Conservation (phyloP, 2,329 filamentous ascomycete species). For the Tetracladium maxilliforme region DNA sequence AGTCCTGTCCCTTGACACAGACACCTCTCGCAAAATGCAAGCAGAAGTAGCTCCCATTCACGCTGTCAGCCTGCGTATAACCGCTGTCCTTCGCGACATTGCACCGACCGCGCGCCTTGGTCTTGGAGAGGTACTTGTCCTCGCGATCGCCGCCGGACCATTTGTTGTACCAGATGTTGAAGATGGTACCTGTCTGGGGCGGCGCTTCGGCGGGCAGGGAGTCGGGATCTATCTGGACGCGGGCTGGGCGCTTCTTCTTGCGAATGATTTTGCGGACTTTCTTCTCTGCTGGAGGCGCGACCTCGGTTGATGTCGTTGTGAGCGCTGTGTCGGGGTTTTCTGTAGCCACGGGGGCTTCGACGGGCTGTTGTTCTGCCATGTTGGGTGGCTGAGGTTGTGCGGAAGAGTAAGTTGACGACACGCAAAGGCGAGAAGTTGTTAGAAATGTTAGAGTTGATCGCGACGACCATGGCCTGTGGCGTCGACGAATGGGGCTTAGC, state of each 20-base stretch:
- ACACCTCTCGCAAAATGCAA: constrained; percentile 76
- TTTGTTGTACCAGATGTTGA: constrained; percentile 99
- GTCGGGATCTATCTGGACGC: constrained; percentile 78
- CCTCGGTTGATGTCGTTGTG: constrained; percentile 11
- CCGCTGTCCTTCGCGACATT: constrained; percentile 69
- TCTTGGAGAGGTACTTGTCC: constrained; percentile 76
- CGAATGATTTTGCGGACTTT: constrained; percentile 87
- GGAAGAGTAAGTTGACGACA: too few relatives aligned
- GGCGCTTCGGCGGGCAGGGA: constrained; percentile 73
- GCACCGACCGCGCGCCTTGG: constrained; percentile 71
- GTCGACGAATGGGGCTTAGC: too few relatives aligned
- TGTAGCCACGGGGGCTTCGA: neutral
- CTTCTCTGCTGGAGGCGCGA: constrained; percentile 11
- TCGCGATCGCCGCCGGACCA: constrained; percentile 93
- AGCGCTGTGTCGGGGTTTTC: constrained; percentile 10
- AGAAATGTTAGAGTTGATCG: too few relatives aligned
- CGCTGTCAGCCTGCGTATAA: constrained; percentile 63
- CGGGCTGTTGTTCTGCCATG: neutral
- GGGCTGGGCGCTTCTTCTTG: constrained; percentile 78
- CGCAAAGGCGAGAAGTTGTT: too few relatives aligned
- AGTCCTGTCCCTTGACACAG: constrained; percentile 80
- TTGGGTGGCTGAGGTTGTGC: too few relatives aligned
- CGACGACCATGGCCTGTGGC: too few relatives aligned
- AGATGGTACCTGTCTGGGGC: constrained; percentile 85
- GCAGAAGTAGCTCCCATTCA: constrained; percentile 79